Evolutionary conservation across 345 rosid species (phyloP).

Genomic region (Lenwebbia sp.): DNA sequence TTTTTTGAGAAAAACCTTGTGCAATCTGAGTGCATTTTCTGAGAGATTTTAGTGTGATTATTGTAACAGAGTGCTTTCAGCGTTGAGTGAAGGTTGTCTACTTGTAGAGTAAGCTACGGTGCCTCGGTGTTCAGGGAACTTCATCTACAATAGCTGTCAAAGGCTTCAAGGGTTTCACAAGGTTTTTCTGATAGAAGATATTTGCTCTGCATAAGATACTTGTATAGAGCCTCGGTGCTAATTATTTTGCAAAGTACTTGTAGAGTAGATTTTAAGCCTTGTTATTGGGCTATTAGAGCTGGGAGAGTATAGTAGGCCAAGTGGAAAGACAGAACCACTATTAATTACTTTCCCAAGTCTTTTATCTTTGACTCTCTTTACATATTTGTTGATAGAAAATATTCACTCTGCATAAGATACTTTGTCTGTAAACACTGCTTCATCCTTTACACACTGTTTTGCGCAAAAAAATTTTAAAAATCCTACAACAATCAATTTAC

Average conservation of each 20-base stretch:
- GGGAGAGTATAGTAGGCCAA: not conserved
- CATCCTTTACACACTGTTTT: not conserved
- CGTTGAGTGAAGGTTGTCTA: not conserved
- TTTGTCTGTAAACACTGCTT: not conserved
- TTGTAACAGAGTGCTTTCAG: not conserved
- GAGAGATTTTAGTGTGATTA: not conserved
- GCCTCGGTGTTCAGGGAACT: not conserved
- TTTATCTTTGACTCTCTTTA: not conserved
- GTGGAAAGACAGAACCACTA: not conserved
- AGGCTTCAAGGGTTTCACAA: not conserved
- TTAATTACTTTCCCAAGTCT: not conserved
- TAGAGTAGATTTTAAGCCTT: not conserved
- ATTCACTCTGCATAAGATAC: not conserved
- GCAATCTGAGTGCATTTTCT: not conserved
- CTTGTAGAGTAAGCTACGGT: not conserved
- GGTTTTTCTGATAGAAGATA: not conserved
- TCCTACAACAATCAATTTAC: not conserved
- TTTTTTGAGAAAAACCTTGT: not conserved
- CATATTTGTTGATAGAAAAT: not conserved
- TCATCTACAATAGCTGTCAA: not conserved
- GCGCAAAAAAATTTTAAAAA: not conserved
- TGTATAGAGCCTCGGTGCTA: not conserved
- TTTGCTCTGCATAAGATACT: not conserved
- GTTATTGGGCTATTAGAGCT: not conserved
- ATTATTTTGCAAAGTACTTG: not conserved